Base-by-base conservation (phyloP, 2,329 filamentous ascomycete species). In the Diplodia intermedia region DNA sequence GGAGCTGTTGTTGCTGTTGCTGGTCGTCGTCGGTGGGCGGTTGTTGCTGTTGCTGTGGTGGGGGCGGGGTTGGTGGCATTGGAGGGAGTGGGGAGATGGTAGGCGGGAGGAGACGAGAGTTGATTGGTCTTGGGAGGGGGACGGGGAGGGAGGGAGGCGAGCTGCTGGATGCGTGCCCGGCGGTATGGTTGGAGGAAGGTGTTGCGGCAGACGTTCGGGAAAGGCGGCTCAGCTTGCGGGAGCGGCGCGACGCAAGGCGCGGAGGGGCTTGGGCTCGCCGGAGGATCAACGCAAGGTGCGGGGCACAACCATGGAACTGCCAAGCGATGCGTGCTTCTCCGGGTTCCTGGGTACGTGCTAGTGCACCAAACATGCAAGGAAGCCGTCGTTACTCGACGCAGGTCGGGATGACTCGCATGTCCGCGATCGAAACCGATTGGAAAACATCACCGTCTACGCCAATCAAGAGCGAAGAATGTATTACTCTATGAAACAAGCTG, bases 61-160 rank as follows among this genome's bases (percentile, higher is more conserved):
- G 68, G 56, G 26, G 76, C 74, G 68, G 75, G 20, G 65, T 31
- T 6, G 56, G 47, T 36, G 66, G 49, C 78, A 79, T 79, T 69
- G 60, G 33, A n/a, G 47, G 31, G 20, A 12, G 38, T 8, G 4
- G 23, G 20, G 15, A 31, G 3, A 26, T 8, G 15, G 23, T 26
- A 26, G 14, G 31, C 8, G 15, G 11, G 26, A 18, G 36, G 11
- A 20, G 33, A 18, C 36, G 3, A 33, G 33, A 9, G 26, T 47
- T 23, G 36, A 31, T 15, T 15, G 18, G 55, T 2, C 20, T 38
- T 40, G 31, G 50, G 54, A 40, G n/a, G 54, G 29, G 12, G 18
- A 36, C 11, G 23, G 20, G 49, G 49, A 29, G n/a, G 26, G 23
- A 15, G 31, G 31, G 31, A 33, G 8, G 31, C 31, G 31, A 33